Evolutionary conservation across 2,329 filamentous ascomycete species (phyloP).

Genomic region (Talaromyces albobiverticillius): DNA sequence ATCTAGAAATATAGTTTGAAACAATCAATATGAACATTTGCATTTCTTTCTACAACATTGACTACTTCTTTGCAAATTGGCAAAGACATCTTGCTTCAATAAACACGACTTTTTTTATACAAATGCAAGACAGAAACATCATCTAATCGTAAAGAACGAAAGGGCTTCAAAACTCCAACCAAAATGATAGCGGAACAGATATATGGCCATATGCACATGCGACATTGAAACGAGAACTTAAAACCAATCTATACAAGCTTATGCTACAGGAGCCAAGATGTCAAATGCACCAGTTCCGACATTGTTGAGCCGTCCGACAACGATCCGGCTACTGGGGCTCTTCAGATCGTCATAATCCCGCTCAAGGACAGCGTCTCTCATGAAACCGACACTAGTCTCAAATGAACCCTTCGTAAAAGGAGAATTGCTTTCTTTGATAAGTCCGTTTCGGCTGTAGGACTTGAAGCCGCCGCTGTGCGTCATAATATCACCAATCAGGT

Average conservation of each 20-base stretch:
- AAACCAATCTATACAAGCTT: constrained; percentile 17
- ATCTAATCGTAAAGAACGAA: constrained; percentile 4
- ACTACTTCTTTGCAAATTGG: not conserved
- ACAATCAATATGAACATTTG: not conserved
- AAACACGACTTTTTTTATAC: not conserved
- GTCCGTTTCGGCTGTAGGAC: constrained; percentile 87
- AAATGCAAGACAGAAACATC: not conserved
- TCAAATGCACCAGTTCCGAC: constrained; percentile 92
- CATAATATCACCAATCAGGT: constrained; percentile 96
- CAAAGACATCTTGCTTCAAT: not conserved
- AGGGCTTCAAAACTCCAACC: constrained; percentile 12
- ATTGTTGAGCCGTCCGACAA: constrained; percentile 76
- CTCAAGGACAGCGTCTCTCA: constrained; percentile 87
- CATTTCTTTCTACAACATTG: not conserved
- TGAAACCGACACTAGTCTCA: constrained; percentile 91
- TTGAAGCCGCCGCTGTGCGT: constrained; percentile 87
- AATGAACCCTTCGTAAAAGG: constrained; percentile 99
- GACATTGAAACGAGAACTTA: not conserved
- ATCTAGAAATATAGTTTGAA: too few relatives aligned
- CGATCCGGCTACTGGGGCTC: constrained; percentile 82
- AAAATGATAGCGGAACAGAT: not conserved
- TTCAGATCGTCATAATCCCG: constrained; percentile 85
- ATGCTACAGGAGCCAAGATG: constrained; percentile 61
- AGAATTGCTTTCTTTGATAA: constrained; percentile 73
- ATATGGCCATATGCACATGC: not conserved